Percentiles rank a stretch among this genome's conserved stretches.
Evolutionary conservation across 305 asterid species (phyloP).

Genomic region (Ajuga reptans): DNA sequence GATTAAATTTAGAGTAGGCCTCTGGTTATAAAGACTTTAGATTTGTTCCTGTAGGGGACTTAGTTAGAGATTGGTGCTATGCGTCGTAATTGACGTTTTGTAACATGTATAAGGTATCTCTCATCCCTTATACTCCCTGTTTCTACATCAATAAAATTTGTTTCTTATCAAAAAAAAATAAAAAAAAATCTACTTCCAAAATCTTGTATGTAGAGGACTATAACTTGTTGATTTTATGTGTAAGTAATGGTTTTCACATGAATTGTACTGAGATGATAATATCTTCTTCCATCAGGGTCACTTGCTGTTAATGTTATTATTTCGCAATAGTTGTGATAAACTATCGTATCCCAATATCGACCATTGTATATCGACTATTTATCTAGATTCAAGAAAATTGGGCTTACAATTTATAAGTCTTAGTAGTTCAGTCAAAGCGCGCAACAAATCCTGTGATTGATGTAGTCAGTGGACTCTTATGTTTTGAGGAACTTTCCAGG

Average conservation of each 20-base stretch:
- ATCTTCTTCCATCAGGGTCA: slow-evolving; percentile 1
- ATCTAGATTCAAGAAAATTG: background rate
- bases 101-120: background rate
- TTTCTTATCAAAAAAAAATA: too few species aligned
- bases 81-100: too few species aligned
- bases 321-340: background rate
- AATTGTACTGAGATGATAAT: background rate
- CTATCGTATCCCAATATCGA: background rate
- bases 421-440: background rate
- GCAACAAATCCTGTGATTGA: background rate
- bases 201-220: background rate
- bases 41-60: too few species aligned
- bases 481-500: background rate
- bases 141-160: too few species aligned
- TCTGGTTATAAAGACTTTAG: background rate
- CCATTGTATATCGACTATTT: background rate
- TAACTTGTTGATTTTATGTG: background rate
- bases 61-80: too few species aligned
- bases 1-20: background rate
- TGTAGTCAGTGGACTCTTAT: background rate
- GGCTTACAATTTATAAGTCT: background rate
- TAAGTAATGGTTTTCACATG: background rate
- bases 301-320: background rate
- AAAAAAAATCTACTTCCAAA: background rate
- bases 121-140: too few species aligned